Base-by-base conservation (phyloP, 495 filamentous ascomycete species). In the Aspergillus wentii region DNA sequence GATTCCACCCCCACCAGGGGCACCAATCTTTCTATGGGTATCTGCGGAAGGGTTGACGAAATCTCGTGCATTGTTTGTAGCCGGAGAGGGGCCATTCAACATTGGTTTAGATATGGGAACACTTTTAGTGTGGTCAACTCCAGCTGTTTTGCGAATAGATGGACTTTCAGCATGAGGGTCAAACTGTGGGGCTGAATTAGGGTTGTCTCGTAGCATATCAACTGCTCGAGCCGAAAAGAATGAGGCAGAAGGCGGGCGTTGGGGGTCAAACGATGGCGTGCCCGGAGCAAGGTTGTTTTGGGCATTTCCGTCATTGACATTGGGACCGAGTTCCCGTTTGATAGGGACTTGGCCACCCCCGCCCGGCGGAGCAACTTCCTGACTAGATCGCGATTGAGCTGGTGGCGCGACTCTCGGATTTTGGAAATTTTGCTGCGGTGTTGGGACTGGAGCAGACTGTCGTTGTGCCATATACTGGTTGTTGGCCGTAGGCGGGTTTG, bases 71-170 rank as follows among this genome's bases (percentile, higher is more conserved):
- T 43, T 46, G 23, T 43, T 54, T 15, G 62, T 39, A 9, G 59
- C 48, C 37, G 56, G 50, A 18, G 57, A 56, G 41, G 50, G 36
- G 33, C 52, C 33, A 8, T 52, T 29, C 8, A 66, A 32, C 59
- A 52, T 69, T n/a, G 60, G 61, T 40, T 51, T 75, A 3, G 64
- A 68, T 0, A 94, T 66, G 0, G 86, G 82, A 23, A 79, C 76
- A 18, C 78, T 84, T 37, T 78, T 82, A 17, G 66, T 79, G 48
- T 92, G 86, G 46, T 95, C 88, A 31, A 96, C 73, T n/a, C 89
- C 89, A 0, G 84, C 81, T 3, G 90, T 95, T 51, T 91, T 88
- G 20, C 86, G 81, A 41, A 95, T 91, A 0, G 86, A 88, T 0
- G 89, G 86, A 43, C 84, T 89, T 46, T 94, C 88, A 4, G 79